Percentiles rank a stretch among this genome's conserved stretches.
These are phyloP conservation scores for Halophytophthora polymorphica DNA, from an alignment of 352 stramenopile genomes.

Conservation along the genomic window DNA sequence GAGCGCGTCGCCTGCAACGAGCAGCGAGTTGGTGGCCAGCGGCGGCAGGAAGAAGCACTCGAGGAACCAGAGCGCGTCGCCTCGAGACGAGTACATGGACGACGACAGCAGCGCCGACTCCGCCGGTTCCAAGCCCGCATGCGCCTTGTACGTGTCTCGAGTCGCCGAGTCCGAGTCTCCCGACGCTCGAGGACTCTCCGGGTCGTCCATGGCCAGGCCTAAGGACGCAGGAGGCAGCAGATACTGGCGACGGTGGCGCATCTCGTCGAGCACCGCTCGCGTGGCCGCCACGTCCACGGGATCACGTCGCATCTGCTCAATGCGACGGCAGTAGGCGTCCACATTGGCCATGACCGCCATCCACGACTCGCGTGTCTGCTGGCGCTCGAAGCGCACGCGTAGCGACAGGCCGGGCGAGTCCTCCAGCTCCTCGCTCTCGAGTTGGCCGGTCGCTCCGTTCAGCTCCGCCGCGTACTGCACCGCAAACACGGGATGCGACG, in stretches of 20 bases:
- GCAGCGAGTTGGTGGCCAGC: slow-evolving; percentile 27
- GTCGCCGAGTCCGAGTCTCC: slow-evolving; percentile 10
- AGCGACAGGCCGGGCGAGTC: slow-evolving; percentile 13
- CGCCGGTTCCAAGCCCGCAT: slow-evolving; percentile 15
- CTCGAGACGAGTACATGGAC: slow-evolving; percentile 24
- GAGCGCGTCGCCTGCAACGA: slow-evolving; percentile 28
- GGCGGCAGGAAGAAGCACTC: slow-evolving; percentile 52
- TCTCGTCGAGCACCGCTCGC: slow-evolving; percentile 22
- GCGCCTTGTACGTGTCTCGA: slow-evolving; percentile 9
- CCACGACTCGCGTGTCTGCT: slow-evolving; percentile 31
- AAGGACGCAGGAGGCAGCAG: slow-evolving; percentile 3
- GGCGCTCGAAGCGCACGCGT: slow-evolving; percentile 22
- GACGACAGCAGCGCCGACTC: slow-evolving; percentile 21
- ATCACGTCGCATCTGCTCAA: slow-evolving; percentile 37
- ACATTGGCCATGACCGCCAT: slow-evolving; percentile 36
- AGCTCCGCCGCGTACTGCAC: slow-evolving; percentile 41
- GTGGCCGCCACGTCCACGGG: slow-evolving; percentile 35
- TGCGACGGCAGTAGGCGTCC: slow-evolving; percentile 42
- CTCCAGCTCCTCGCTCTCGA: background rate
- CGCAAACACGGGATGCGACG: slow-evolving; percentile 51
- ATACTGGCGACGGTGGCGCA: slow-evolving; percentile 13
- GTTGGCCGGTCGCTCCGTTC: no score
- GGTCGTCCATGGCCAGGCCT: slow-evolving; percentile 13
- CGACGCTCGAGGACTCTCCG: slow-evolving; percentile 6
- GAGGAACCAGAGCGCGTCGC: slow-evolving; percentile 45